Evolutionary conservation across 192 early-diverging fungal genomes (phyloP), one percentile per base, ranked within the genome.

Genomic region (Backusella westeae): DNA sequence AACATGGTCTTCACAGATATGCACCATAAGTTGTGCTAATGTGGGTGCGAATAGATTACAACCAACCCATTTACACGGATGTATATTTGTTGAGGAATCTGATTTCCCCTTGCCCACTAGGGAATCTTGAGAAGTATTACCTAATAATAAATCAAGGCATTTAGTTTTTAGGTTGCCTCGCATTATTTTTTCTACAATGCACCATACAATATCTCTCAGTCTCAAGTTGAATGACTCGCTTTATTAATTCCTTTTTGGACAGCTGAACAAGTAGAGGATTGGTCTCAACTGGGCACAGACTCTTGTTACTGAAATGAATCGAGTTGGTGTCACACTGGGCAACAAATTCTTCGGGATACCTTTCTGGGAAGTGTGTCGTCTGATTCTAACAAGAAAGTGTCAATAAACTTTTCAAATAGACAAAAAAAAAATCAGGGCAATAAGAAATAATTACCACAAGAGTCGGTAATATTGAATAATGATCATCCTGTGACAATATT

Each of bases 1-100:
- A 71, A 88, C 85, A 56, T 88, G 87, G 19, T 52, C 69, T 44
- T 88, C 87, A 68, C 81, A 82, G 1, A 88, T 85, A 56, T 88
- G 87, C 8, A 76, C 71, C 38, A 88, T 85, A 32, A 88, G 71
- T 9, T 65, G 35, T 23, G 56, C 56, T 29, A 74, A 65, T 26
- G 52, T 74, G n/a, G 72, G 56, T 7, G 56, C 34, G 7, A 41
- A 38, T 5, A 32, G 14, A 39, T 3, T 32, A 74, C 72, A 74
- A 1, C 34, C 23, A 41, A 41, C 38, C 72, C 72, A 74, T 65
- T 15, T 26, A 26, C 72, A 74, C 29, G 56, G 21, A 42, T 74
- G 83, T 35, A 69, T 76, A 26, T 71, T 44, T 46, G 23, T 76
- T 49, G 3, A 23, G 12, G 56, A 26, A 3, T 74, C 73, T 65